Evolutionary conservation across 192 early-diverging fungal species (phyloP).

Genomic region (Piromyces sp.): DNA sequence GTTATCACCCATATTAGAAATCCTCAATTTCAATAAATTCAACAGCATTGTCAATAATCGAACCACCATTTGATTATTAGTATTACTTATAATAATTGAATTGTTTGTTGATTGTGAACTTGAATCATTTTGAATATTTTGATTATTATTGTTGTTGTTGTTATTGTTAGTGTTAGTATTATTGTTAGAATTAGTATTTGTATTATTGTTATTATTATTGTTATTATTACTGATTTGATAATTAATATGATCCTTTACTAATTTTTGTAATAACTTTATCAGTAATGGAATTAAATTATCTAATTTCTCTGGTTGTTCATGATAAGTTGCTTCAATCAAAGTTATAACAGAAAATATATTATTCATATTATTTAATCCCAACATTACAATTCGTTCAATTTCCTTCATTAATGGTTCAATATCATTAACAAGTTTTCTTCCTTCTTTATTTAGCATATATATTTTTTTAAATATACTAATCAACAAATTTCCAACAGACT

Average conservation of each 20-base stretch:
- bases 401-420: slow-evolving; percentile 32
- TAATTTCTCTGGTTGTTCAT: slow-evolving; percentile 42
- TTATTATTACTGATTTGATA: background rate
- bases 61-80: slow-evolving; percentile 17
- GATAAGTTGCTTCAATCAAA: slow-evolving; percentile 45
- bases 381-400: slow-evolving; percentile 44
- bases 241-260: slow-evolving; percentile 59
- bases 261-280: slow-evolving; percentile 65
- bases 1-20: slow-evolving; percentile 63
- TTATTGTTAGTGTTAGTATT: too few species aligned
- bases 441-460: slow-evolving; percentile 15
- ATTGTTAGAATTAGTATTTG: too few species aligned
- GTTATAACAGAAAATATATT: slow-evolving; percentile 50
- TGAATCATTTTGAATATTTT: slow-evolving; percentile 5
- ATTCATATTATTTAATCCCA: slow-evolving; percentile 42
- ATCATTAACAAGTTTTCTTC: slow-evolving; percentile 15
- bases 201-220: too few species aligned
- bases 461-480: slow-evolving; percentile 44
- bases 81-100: background rate
- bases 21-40: slow-evolving; percentile 15
- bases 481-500: slow-evolving; percentile 51
- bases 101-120: background rate
- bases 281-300: slow-evolving; percentile 55
- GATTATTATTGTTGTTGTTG: background rate
- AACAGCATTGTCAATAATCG: slow-evolving; percentile 26